Evolutionary conservation across 139 green algal species (phyloP), one percentile per base, ranked within the genome.

Genomic region (Micromonas commoda): DNA sequence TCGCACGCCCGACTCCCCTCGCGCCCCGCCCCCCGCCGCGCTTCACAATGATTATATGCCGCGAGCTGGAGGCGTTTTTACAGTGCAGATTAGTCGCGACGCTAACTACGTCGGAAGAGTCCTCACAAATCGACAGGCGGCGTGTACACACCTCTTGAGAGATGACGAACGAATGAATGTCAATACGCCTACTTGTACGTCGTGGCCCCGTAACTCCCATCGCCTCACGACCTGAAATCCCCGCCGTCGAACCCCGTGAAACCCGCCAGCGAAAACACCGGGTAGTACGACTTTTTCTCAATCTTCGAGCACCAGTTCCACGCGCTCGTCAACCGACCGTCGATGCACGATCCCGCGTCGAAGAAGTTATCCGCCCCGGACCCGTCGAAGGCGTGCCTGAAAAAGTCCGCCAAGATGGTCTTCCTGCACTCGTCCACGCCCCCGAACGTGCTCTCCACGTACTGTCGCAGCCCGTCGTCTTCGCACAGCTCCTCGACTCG

Each of bases 321-420:
- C 6, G 92, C 92, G 28, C 78, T 90, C 0, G 93, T 98, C 13
- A 98, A 85, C 21, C 93, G 86, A 23, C 93, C 93, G 78, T 97
- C 93, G 74, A 97, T 96, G 87, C 93, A 97, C 53, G 80, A 90
- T 66, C 91, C 87, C 6, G 91, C 92, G 73, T 96, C 92, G 76
- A 97, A 97, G 71, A 96, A 97, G 83, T 95, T 97, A 86, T 96
- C 89, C 1, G 90, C 89, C 20, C 92, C 92, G 63, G 77, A 88
- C 75, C 93, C 93, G 78, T 97, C 93, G 76, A 97, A 98, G 0
- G 88, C 93, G 78, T 97, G 92, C 2, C 90, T 83, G 88, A 96
- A 98, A 74, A 98, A 98, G 78, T 98, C 93, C 1, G 69, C 38
- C 35, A 97, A 77, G 61, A 98, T 94, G 3, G 70, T 35, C 74